Evolutionary conservation across 805 yeast genomes (phyloP).

Genomic region (Torulaspora microellipsoides): DNA sequence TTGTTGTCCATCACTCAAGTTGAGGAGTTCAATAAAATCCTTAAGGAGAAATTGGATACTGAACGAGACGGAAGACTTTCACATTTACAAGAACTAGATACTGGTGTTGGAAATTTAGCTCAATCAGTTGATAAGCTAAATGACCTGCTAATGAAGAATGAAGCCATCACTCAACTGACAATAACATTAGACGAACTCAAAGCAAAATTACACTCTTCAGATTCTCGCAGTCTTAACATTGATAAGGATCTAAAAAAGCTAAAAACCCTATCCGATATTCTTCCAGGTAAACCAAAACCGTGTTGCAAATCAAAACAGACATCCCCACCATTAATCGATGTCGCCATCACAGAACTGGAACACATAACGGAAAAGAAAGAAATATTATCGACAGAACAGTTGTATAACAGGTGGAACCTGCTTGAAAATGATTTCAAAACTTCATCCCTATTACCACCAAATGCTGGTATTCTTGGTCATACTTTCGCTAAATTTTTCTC

Average conservation of each 20-base stretch:
- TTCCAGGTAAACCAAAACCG: slow-evolving; percentile 23
- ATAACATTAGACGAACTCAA: slow-evolving; percentile 22
- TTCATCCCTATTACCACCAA: slow-evolving; percentile 85
- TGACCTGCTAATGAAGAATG: slow-evolving; percentile 35
- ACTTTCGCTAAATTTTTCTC: slow-evolving; percentile 75
- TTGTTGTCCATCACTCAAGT: slow-evolving; percentile 66
- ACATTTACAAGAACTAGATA: slow-evolving; percentile 55
- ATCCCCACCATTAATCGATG: slow-evolving; percentile 23
- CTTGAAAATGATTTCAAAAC: slow-evolving; percentile 83
- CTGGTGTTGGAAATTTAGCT: slow-evolving; percentile 47
- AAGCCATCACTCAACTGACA: slow-evolving; percentile 32
- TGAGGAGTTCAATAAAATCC: slow-evolving; percentile 55
- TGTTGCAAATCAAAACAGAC: slow-evolving; percentile 21
- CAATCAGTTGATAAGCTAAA: slow-evolving; percentile 40
- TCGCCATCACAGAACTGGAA: slow-evolving; percentile 42
- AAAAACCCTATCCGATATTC: slow-evolving; percentile 22
- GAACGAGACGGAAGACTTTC: slow-evolving; percentile 80
- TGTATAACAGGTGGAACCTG: slow-evolving; percentile 72
- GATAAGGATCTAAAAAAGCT: slow-evolving; percentile 36
- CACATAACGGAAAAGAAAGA: slow-evolving; percentile 40
- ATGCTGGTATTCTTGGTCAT: slow-evolving; percentile 94
- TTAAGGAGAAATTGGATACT: slow-evolving; percentile 54
- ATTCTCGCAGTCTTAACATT: slow-evolving; percentile 28
- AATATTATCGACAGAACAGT: slow-evolving; percentile 71
- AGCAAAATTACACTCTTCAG: slow-evolving; percentile 20